Evolutionary conservation across 2,329 filamentous ascomycete genomes (phyloP).

Genomic region (Ophiocordyceps polyrhachis-furcata): DNA sequence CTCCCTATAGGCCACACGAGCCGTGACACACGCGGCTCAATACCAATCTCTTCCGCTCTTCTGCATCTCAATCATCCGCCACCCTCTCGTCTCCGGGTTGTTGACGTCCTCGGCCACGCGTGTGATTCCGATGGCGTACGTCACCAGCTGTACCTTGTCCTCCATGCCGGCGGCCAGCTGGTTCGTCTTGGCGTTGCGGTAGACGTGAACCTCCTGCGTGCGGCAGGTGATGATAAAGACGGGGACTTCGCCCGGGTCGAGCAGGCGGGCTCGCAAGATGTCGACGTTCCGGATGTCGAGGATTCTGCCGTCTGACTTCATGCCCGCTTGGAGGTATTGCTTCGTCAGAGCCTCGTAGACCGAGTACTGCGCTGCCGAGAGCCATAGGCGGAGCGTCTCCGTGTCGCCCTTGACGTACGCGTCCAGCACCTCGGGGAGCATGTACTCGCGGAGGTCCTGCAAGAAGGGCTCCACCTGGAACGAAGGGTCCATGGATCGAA

Average conservation of each 20-base stretch:
- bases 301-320: conserved; percentile 89
- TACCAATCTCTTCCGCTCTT: conserved; percentile 88
- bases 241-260: conserved; percentile 74
- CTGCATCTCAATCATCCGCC: conserved; percentile 95
- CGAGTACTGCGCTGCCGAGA: conserved; percentile 87
- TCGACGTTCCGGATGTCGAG: conserved; percentile 92
- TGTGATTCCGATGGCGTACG: conserved; percentile 93
- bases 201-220: conserved; percentile 95
- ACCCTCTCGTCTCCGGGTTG: conserved; percentile 91
- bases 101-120: conserved; percentile 86
- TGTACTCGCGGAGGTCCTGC: conserved; percentile 91
- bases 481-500: conserved; percentile 82
- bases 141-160: conserved; percentile 94
- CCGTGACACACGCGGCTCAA: conserved; percentile 12
- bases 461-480: conserved; percentile 95
- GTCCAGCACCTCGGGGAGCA: conserved; percentile 89
- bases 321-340: conserved; percentile 82
- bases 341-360: conserved; percentile 95
- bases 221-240: conserved; percentile 95
- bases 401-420: conserved; percentile 95
- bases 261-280: conserved; percentile 59
- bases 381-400: conserved; percentile 81
- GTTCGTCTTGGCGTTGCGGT: conserved; percentile 76
- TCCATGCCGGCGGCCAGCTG: conserved; percentile 94
- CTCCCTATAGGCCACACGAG: no score